Percentiles rank a stretch among this genome's conserved stretches.
Conservation (phyloP, 345 rosid genomes). For the Corchorus olitorius region DNA sequence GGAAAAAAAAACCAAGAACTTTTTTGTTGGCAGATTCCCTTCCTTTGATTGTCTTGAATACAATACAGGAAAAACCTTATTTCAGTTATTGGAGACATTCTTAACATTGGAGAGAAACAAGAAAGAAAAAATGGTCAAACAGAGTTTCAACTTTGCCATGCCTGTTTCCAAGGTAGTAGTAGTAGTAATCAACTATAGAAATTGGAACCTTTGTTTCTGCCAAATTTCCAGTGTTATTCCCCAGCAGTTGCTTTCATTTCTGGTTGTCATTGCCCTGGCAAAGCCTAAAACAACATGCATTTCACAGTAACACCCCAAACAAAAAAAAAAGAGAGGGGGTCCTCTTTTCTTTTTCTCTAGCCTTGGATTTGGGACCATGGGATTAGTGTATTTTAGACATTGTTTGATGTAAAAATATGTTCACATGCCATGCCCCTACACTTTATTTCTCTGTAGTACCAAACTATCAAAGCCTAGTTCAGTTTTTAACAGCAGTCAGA, state of each 20-base stretch:
- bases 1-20: no score
- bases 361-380: neutral
- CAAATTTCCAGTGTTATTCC: neutral
- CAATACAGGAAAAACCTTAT: neutral
- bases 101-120: neutral
- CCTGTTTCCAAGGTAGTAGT: neutral
- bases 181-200: neutral
- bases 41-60: neutral
- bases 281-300: neutral
- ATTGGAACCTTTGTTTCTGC: neutral
- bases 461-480: neutral
- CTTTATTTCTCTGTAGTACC: neutral
- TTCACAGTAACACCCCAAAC: neutral
- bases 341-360: neutral
- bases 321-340: neutral
- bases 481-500: neutral
- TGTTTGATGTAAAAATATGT: neutral
- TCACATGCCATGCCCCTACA: neutral
- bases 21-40: neutral
- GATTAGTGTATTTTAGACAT: neutral
- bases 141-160: neutral
- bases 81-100: constrained; percentile 1
- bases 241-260: neutral
- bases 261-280: neutral
- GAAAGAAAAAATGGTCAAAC: neutral